Evolutionary conservation across 345 rosid genomes (phyloP), one percentile per base, ranked within the genome.

Genomic region (Cardiospermum halicacabum): DNA sequence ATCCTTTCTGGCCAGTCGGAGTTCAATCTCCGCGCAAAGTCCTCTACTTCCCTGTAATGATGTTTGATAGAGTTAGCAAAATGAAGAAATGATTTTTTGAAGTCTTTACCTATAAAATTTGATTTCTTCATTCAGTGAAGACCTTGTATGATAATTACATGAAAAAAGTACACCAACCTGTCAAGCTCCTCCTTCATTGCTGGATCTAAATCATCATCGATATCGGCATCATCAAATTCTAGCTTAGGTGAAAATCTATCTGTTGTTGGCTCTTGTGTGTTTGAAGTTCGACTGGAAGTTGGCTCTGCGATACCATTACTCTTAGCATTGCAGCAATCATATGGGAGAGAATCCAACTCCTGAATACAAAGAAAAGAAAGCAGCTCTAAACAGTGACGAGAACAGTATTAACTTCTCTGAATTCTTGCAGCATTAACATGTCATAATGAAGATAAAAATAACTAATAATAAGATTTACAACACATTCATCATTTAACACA

Each of bases 1-100:
- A 83, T 81, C 75, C 92, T 81, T 72, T 84, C 84, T 7, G 87
- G 89, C 92, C 89, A 84, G 64, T 79, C 82, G 11, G 92, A 84
- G 72, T 80, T 86, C 73, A 86, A 74, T 71, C 89, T 79, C 26
- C 87, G 77, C 11, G 92, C 89, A 74, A 82, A 84, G 63, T 82
- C 92, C 76, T 78, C 92, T 16, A 84, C 89, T 59, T 84, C 92
- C 76, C 92, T 86, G 68, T 34, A 34, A 5, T 4, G 39, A n/a
- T n/a, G n/a, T n/a, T n/a, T n/a, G n/a, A n/a, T n/a, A n/a, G n/a
- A n/a, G n/a, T n/a, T n/a, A n/a, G n/a, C n/a, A n/a, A n/a, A n/a
- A 36, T 60, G 40, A 34, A 34, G 39, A 34, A 34, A 34, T 34
- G 7, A 34, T 34, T 34, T 34, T n/a, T n/a, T n/a, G n/a, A n/a